Evolutionary conservation across 257 asterid species (phyloP).

Genomic region (Euphrasia confusa): DNA sequence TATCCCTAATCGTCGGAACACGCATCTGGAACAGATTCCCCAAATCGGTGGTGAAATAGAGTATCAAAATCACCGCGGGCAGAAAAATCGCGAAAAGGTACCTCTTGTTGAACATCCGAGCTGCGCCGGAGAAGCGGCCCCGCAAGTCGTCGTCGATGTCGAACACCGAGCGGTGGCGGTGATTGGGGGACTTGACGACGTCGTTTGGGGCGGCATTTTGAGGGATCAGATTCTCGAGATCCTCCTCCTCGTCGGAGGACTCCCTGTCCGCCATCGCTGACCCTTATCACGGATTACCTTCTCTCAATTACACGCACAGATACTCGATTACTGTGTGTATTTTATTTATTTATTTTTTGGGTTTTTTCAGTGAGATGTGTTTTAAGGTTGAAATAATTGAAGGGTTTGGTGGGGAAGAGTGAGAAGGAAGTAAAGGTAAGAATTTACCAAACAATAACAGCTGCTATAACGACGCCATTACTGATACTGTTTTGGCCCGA

Average conservation of each 20-base stretch:
- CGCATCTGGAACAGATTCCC: slow-evolving; percentile 45
- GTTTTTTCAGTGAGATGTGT: slow-evolving; percentile 14
- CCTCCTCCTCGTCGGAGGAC: slow-evolving; percentile 85
- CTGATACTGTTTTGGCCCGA: slow-evolving; percentile 1
- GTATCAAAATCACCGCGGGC: slow-evolving; percentile 48
- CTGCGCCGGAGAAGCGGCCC: slow-evolving; percentile 26
- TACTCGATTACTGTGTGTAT: neutral
- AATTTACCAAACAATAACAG: slow-evolving; percentile 14
- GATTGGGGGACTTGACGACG: slow-evolving; percentile 40
- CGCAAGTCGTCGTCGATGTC: slow-evolving; percentile 37
- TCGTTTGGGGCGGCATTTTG: slow-evolving; percentile 45
- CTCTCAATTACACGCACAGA: slow-evolving; percentile 6
- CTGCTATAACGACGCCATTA: slow-evolving; percentile 25
- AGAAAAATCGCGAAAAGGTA: slow-evolving; percentile 50
- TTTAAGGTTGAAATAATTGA: slow-evolving; percentile 16
- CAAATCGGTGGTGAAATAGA: slow-evolving; percentile 59
- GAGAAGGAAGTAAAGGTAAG: slow-evolving; percentile 30
- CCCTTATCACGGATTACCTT: slow-evolving; percentile 2
- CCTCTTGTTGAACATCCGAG: slow-evolving; percentile 48
- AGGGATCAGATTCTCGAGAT: slow-evolving; percentile 56
- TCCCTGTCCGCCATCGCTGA: slow-evolving; percentile 44
- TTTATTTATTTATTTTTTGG: too few species aligned
- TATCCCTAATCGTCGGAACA: slow-evolving; percentile 31
- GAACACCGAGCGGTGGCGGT: slow-evolving; percentile 33
- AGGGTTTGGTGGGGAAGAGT: slow-evolving; percentile 27